These are phyloP conservation scores for Crithidia sp. DNA, from an alignment of 208 protist species.

Conservation along the genomic window DNA sequence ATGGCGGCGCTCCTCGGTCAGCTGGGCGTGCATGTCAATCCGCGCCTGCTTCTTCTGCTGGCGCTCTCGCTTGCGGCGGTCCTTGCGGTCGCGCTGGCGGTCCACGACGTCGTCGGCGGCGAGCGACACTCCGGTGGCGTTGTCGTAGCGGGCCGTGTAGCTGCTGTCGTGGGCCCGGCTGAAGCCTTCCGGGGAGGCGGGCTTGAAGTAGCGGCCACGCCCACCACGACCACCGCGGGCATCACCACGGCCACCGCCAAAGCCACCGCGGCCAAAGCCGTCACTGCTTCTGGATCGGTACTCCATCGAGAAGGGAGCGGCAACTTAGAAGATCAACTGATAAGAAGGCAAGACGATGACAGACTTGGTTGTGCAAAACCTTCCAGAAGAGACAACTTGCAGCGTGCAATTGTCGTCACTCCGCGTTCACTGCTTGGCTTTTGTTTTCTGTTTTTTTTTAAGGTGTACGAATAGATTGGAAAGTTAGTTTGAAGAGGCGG, in stretches of 20 bases:
- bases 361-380: no score
- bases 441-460: no score
- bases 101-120: conserved; percentile 35
- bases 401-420: no score
- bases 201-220: conserved; percentile 23
- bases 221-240: not conserved
- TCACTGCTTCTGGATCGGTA: conserved; percentile 2
- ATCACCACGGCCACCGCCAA: conserved; percentile 11
- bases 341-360: no score
- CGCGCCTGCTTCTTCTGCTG: conserved; percentile 50
- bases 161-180: conserved; percentile 18
- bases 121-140: conserved; percentile 8
- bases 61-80: conserved; percentile 54
- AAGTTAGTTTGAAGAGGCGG: no score
- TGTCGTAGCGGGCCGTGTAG: conserved; percentile 29
- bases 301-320: conserved; percentile 1
- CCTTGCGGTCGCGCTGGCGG: conserved; percentile 65
- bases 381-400: no score
- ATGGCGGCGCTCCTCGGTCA: conserved; percentile 51
- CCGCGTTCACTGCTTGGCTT: no score
- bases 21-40: conserved; percentile 61
- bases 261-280: conserved; percentile 16
- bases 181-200: conserved; percentile 14
- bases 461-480: no score
- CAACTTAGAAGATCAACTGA: no score